Conservation (phyloP, 805 yeast species). For the Kregervanrija fluxuum region DNA sequence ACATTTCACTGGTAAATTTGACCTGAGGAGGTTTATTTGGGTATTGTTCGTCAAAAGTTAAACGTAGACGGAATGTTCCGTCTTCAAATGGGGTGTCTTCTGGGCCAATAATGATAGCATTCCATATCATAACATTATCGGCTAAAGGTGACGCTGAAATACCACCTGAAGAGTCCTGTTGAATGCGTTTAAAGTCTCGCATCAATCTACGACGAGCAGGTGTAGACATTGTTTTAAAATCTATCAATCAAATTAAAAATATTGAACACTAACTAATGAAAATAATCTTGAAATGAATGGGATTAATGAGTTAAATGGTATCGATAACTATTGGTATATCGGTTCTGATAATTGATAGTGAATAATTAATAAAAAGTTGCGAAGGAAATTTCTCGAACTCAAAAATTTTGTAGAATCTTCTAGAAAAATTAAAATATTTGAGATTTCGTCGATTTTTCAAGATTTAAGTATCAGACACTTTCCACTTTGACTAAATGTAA, state of each 20-base stretch:
- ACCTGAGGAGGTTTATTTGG: constrained; percentile 97
- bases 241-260: constrained; percentile 1
- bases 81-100: constrained; percentile 97
- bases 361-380: too few species aligned
- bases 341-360: too few species aligned
- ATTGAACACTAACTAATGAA: neutral
- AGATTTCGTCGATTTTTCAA: neutral
- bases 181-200: constrained; percentile 98
- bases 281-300: too few species aligned
- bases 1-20: constrained; percentile 87
- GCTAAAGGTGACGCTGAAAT: constrained; percentile 96
- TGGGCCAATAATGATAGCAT: constrained; percentile 97
- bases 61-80: constrained; percentile 81
- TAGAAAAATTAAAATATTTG: constrained; percentile 7
- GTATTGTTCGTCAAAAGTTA: constrained; percentile 93
- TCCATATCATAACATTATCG: constrained; percentile 97
- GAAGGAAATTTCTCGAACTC: too few species aligned
- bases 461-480: neutral
- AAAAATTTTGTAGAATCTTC: constrained; percentile 10
- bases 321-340: too few species aligned
- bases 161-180: constrained; percentile 97
- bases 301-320: too few species aligned
- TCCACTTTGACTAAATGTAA: neutral
- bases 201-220: constrained; percentile 98
- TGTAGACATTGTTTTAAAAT: constrained; percentile 63